These are phyloP conservation scores for Fragaria ananassa DNA, from an alignment of 306 rosid genomes.

Conservation along the genomic window DNA sequence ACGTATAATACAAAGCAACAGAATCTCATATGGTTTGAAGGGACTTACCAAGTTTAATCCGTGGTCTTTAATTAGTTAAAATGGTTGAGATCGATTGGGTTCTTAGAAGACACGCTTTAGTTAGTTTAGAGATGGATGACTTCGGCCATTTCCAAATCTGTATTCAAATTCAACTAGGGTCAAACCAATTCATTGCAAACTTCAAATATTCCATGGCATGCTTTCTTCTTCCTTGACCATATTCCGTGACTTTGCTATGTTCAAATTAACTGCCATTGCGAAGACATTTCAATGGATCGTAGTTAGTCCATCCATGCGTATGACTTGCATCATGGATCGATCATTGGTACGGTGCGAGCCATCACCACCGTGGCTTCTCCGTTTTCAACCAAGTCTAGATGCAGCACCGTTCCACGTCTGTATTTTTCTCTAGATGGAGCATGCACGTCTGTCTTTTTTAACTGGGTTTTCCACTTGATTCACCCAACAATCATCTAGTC, in stretches of 20 bases:
- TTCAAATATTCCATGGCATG: not conserved
- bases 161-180: not conserved
- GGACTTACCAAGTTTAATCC: not conserved
- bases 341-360: not conserved
- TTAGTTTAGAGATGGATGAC: slow-evolving; percentile 4
- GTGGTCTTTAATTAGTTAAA: not conserved
- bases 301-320: not conserved
- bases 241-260: not conserved
- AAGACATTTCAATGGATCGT: not conserved
- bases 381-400: not conserved
- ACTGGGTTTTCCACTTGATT: not conserved
- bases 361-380: not conserved
- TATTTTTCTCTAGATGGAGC: not conserved
- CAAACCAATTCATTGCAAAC: not conserved
- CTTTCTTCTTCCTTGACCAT: slow-evolving; percentile 3
- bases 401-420: not conserved
- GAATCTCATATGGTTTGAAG: not conserved
- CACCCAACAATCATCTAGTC: not conserved
- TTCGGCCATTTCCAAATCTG: slow-evolving; percentile 11
- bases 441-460: not conserved
- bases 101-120: not conserved
- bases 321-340: not conserved
- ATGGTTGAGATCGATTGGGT: too few relatives aligned
- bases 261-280: not conserved
- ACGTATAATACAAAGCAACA: not conserved